Base-by-base conservation (phyloP, 352 stramenopile genomes). In the Phytophthora litchii region DNA sequence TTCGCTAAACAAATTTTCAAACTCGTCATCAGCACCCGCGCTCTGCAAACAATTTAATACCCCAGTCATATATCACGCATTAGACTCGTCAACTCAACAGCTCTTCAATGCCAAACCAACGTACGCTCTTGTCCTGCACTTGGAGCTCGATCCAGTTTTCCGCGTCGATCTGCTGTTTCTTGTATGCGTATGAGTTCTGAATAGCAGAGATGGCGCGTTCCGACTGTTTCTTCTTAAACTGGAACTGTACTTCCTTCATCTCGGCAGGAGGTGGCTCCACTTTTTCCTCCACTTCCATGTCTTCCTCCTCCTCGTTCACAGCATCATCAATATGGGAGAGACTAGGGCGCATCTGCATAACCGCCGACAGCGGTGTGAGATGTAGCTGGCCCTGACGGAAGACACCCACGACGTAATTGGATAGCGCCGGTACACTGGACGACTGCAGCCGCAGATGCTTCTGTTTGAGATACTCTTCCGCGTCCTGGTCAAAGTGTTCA, bases 151-250 rank as follows among this genome's bases (percentile, higher is more conserved):
- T 75, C 85, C 85, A 94, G 37, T 80, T 74, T 57, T 94, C 85
- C 2, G 80, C 78, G 36, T 91, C 85, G 61, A 92, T 87, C 52
- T 91, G 78, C 53, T 91, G 76, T 52, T 90, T 89, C 62, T 88
- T 89, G 74, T 87, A 92, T 31, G 81, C 83, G 62, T 86, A 94
- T 43, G 86, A 92, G 66, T 86, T 92, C 67, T 92, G 83, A 45
- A 92, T 91, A 12, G 82, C 82, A 0, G 73, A 83, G 27, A 94
- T 76, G 8, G 83, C 80, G 21, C 86, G 80, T 49, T 92, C 81
- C 35, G 80, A 91, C 68, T 90, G 85, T 41, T 92, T 92, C 70
- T 93, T 92, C 67, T 92, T 91, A 66, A 93, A 92, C 65, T 93
- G 82, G 55, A 94, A 89, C 70, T 94, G 86, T 44, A 94, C 82